Conservation (phyloP, 305 asterid species). For the Fraxinus nigra region DNA sequence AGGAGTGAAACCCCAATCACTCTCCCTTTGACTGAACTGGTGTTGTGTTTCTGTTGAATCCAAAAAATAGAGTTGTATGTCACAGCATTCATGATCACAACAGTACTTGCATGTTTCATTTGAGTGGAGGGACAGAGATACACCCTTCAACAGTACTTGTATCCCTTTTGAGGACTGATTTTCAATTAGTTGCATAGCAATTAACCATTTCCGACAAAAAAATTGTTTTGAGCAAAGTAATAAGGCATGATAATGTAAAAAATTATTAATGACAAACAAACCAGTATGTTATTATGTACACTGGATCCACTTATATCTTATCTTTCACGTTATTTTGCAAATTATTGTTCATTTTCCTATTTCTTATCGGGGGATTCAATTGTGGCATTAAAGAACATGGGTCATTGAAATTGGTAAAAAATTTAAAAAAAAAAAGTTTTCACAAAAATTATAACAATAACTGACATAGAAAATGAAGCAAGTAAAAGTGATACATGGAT, state of each 20-base stretch:
- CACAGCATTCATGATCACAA: constrained; percentile 17
- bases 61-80: constrained; percentile 13
- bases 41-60: constrained; percentile 79
- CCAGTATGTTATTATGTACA: background rate
- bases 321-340: background rate
- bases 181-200: background rate
- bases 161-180: background rate
- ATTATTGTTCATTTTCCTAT: background rate
- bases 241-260: background rate
- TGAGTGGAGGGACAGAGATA: background rate
- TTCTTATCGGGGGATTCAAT: background rate
- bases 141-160: background rate
- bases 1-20: constrained; percentile 95
- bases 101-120: background rate
- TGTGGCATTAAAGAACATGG: background rate
- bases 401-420: constrained; percentile 1
- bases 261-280: background rate
- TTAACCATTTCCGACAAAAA: background rate
- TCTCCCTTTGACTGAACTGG: constrained; percentile 86
- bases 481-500: background rate
- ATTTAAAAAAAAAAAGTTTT: background rate
- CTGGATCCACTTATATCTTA: background rate
- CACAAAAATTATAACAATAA: background rate
- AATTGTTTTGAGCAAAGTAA: background rate
- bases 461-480: background rate